These are phyloP conservation scores for Chaetomium tenue DNA, from an alignment of 495 filamentous ascomycete genomes.

Conservation along the genomic window DNA sequence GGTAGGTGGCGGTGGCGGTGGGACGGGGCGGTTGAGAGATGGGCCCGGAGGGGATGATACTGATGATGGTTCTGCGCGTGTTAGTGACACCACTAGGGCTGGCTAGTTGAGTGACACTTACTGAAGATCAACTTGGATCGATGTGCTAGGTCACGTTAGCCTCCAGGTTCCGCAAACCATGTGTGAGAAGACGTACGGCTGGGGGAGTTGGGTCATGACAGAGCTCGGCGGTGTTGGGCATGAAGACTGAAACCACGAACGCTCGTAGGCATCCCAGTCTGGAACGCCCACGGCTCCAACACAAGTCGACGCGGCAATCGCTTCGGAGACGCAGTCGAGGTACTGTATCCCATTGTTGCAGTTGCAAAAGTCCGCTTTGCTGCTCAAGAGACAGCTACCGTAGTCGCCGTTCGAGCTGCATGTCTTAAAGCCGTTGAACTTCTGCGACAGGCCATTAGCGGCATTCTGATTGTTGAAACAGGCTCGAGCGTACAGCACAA, in stretches of 20 bases:
- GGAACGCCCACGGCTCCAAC: constrained; percentile 17
- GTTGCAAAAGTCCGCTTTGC: constrained; percentile 20
- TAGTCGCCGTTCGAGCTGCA: constrained; percentile 29
- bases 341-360: constrained; percentile 29
- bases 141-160: constrained; percentile 15
- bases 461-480: too few species aligned
- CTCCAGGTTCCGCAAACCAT: background rate
- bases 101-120: background rate
- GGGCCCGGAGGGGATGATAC: constrained; percentile 15
- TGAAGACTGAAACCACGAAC: constrained; percentile 23
- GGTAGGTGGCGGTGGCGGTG: constrained; percentile 13
- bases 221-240: constrained; percentile 26
- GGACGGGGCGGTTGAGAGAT: constrained; percentile 13
- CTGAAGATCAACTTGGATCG: constrained; percentile 22
- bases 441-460: constrained; percentile 1
- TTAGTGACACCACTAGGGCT: background rate
- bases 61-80: constrained; percentile 16
- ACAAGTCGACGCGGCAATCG: constrained; percentile 30
- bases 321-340: constrained; percentile 28
- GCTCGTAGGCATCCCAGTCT: constrained; percentile 30
- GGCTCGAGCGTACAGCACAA: constrained; percentile 1
- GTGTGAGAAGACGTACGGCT: constrained; percentile 19
- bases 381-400: constrained; percentile 23
- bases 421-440: constrained; percentile 28
- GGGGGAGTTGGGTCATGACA: constrained; percentile 25